Evolutionary conservation across 768 basidiomycete species (phyloP).

Genomic region (Leccinum ochraceum): DNA sequence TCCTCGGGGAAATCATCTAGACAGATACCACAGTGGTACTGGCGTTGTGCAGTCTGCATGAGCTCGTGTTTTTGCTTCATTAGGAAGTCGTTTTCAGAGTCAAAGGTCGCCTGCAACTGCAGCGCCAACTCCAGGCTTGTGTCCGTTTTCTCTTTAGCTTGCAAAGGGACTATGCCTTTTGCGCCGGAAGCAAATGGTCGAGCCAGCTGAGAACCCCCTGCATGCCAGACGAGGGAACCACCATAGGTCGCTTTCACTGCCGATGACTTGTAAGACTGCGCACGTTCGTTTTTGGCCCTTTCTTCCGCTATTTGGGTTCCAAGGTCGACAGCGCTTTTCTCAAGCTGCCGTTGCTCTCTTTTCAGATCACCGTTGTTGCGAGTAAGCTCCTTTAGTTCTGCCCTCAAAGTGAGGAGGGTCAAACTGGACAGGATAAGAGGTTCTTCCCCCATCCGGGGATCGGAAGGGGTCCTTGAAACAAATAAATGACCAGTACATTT

Average conservation of each 20-base stretch:
- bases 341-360: conserved; percentile 25
- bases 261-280: conserved; percentile 4
- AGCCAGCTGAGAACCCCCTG: neutral
- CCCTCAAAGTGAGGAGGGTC: conserved; percentile 42
- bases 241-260: neutral
- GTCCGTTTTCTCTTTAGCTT: neutral
- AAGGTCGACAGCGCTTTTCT: conserved; percentile 26
- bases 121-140: conserved; percentile 23
- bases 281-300: neutral
- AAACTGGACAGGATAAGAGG: conserved; percentile 51
- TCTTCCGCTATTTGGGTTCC: conserved; percentile 14
- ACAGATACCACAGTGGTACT: conserved; percentile 58
- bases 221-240: neutral
- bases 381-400: conserved; percentile 41
- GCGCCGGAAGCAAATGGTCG: neutral
- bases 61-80: conserved; percentile 35
- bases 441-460: conserved; percentile 27
- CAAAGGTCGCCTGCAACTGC: conserved; percentile 39
- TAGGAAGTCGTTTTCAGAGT: conserved; percentile 42
- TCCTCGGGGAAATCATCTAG: conserved; percentile 49
- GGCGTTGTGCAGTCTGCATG: conserved; percentile 30
- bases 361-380: conserved; percentile 26
- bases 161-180: neutral
- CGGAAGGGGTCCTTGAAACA: conserved; percentile 34
- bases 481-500: conserved; percentile 59